phyloP scores from a whole-genome alignment of 129 eudicot genomes.

The Glebionis coronaria region DNA sequence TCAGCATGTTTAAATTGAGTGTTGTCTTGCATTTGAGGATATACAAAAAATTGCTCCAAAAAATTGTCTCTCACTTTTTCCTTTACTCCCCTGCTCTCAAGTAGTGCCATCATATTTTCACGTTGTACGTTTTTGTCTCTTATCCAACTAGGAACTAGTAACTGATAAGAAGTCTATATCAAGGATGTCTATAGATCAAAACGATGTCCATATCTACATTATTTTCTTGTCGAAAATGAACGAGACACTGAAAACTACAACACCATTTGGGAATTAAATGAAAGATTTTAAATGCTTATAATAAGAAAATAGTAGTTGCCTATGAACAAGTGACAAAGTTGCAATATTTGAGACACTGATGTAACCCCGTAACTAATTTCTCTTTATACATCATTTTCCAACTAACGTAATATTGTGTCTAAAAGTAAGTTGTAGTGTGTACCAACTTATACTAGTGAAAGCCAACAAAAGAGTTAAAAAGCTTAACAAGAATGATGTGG shows the following conservation, averaged over 20 bases:
- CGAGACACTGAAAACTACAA: not conserved
- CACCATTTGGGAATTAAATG: conserved; percentile 9
- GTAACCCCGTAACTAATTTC: conserved; percentile 18
- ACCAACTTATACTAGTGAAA: not conserved
- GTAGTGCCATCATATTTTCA: too few relatives aligned
- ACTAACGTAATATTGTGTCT: conserved; percentile 12
- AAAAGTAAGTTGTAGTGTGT: not conserved
- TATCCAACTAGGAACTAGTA: too few relatives aligned
- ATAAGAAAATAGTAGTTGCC: conserved; percentile 19
- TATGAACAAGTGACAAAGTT: conserved; percentile 3
- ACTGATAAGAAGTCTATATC: too few relatives aligned
- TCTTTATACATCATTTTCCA: conserved; percentile 13
- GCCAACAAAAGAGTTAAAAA: not conserved
- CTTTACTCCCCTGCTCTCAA: too few relatives aligned
- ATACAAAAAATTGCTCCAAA: too few relatives aligned
- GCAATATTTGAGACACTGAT: conserved; percentile 17
- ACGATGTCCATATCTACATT: conserved; percentile 13
- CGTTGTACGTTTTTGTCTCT: too few relatives aligned
- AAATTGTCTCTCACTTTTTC: too few relatives aligned
- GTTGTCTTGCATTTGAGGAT: too few relatives aligned
- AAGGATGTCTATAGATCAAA: conserved; percentile 11
- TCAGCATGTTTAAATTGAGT: too few relatives aligned
- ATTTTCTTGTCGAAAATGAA: conserved; percentile 10
- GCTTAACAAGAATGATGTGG: not conserved
- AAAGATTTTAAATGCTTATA: conserved; percentile 2